A percentile compares a stretch with the other conserved stretches of the same genome.
Evolutionary conservation across 2,329 filamentous ascomycete genomes (phyloP).

Genomic region (Aulographum hederae): DNA sequence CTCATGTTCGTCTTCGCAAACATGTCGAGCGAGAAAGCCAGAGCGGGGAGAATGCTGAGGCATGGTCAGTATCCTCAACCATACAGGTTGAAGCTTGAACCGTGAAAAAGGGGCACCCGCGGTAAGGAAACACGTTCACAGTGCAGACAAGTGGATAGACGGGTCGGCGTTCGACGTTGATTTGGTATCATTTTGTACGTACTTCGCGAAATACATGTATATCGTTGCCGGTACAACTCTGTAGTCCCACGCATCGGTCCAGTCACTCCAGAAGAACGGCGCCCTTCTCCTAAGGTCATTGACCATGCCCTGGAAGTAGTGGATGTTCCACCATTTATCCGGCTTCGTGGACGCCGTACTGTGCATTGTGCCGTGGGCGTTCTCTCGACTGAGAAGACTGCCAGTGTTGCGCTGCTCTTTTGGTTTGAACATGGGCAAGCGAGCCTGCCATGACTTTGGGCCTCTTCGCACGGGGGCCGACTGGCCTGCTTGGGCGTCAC

Average conservation of each 20-base stretch:
- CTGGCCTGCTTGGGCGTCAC: background rate
- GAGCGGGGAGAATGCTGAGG: constrained; percentile 62
- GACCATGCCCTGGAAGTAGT: constrained; percentile 60
- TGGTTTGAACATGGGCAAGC: background rate
- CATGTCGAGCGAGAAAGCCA: constrained; percentile 88
- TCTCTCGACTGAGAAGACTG: background rate
- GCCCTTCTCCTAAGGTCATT: constrained; percentile 57
- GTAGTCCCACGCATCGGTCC: constrained; percentile 79
- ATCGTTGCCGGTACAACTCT: constrained; percentile 70
- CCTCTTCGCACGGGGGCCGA: background rate
- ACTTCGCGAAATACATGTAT: constrained; percentile 96
- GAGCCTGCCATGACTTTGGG: background rate
- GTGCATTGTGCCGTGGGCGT: no score
- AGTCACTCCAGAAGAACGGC: constrained; percentile 69
- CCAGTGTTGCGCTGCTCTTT: background rate
- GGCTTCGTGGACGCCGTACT: background rate
- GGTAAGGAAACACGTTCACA: background rate
- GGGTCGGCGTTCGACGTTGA: no score
- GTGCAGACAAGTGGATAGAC: no score
- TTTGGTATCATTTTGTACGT: constrained; percentile 18
- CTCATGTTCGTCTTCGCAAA: constrained; percentile 71
- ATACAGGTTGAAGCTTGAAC: background rate
- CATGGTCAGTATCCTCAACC: background rate
- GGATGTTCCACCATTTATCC: constrained; percentile 52
- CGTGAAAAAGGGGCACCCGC: background rate